A percentile compares a stretch with the other conserved stretches of the same genome.
Conservation (phyloP, 768 basidiomycete genomes). For the Favolaschia claudopus region DNA sequence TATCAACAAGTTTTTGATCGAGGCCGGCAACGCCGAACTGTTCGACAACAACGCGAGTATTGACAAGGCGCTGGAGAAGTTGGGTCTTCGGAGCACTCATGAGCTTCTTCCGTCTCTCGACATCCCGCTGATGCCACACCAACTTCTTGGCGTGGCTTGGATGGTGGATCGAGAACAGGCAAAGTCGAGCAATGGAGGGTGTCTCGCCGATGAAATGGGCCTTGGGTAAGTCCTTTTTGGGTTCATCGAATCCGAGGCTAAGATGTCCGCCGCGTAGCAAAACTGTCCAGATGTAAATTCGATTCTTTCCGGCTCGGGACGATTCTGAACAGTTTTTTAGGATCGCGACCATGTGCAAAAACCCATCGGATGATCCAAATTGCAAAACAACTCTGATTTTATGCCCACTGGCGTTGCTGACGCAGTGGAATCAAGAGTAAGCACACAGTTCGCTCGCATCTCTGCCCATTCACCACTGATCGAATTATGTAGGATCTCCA, state of each 20-base stretch:
- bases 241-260: slow-evolving; percentile 1
- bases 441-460: neutral
- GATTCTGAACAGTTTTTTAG: slow-evolving; percentile 32
- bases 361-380: slow-evolving; percentile 54
- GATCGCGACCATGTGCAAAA: slow-evolving; percentile 67
- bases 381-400: slow-evolving; percentile 71
- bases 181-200: slow-evolving; percentile 51
- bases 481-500: slow-evolving; percentile 45
- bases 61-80: slow-evolving; percentile 59
- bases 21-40: slow-evolving; percentile 62
- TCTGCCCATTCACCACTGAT: neutral
- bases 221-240: slow-evolving; percentile 54
- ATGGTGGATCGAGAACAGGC: slow-evolving; percentile 61
- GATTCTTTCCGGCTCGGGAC: slow-evolving; percentile 1
- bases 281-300: slow-evolving; percentile 56
- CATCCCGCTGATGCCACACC: slow-evolving; percentile 72
- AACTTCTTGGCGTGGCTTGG: slow-evolving; percentile 68
- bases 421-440: slow-evolving; percentile 70
- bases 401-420: slow-evolving; percentile 60
- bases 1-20: slow-evolving; percentile 59
- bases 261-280: slow-evolving; percentile 27
- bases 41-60: slow-evolving; percentile 69
- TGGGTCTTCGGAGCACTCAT: slow-evolving; percentile 57
- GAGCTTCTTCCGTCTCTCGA: slow-evolving; percentile 65
- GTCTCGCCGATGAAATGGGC: slow-evolving; percentile 64